Conservation (phyloP, 352 stramenopile genomes). For the Globisporangium polare region DNA sequence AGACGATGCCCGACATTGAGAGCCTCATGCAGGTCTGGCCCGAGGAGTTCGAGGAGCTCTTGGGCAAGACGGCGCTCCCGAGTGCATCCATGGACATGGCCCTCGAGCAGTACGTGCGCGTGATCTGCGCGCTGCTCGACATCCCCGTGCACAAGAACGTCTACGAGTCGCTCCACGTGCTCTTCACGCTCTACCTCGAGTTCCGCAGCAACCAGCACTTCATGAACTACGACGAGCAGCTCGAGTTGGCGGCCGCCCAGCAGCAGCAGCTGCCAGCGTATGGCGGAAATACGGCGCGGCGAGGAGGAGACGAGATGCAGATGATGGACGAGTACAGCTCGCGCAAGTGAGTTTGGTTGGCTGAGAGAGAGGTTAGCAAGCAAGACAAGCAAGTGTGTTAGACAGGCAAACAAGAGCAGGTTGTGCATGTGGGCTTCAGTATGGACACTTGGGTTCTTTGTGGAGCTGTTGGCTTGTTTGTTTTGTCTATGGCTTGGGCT, state of each 20-base stretch:
- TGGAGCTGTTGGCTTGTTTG: neutral
- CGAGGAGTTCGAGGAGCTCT: slow-evolving; percentile 81
- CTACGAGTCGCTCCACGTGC: slow-evolving; percentile 92
- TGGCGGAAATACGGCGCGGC: slow-evolving; percentile 17
- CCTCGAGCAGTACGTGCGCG: slow-evolving; percentile 91
- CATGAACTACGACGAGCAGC: slow-evolving; percentile 76
- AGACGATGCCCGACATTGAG: slow-evolving; percentile 94
- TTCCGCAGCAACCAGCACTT: slow-evolving; percentile 94
- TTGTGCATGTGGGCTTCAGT: no score
- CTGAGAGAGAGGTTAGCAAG: neutral
- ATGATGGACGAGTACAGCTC: slow-evolving; percentile 31
- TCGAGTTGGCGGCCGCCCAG: slow-evolving; percentile 14
- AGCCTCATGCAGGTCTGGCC: slow-evolving; percentile 92
- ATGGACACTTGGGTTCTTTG: no score
- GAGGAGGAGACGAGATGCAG: slow-evolving; percentile 24
- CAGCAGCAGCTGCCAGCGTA: no score
- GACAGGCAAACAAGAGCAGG: no score
- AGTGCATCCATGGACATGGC: slow-evolving; percentile 88
- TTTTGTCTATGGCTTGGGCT: slow-evolving; percentile 7
- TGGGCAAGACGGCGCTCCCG: slow-evolving; percentile 68
- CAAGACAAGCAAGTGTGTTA: neutral
- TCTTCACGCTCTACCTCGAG: slow-evolving; percentile 94
- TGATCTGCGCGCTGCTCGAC: slow-evolving; percentile 92
- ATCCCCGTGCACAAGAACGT: slow-evolving; percentile 95
- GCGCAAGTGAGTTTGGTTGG: slow-evolving; percentile 25